Base-by-base conservation (phyloP, 108 stramenopile genomes). In the Cyclotella cryptica region DNA sequence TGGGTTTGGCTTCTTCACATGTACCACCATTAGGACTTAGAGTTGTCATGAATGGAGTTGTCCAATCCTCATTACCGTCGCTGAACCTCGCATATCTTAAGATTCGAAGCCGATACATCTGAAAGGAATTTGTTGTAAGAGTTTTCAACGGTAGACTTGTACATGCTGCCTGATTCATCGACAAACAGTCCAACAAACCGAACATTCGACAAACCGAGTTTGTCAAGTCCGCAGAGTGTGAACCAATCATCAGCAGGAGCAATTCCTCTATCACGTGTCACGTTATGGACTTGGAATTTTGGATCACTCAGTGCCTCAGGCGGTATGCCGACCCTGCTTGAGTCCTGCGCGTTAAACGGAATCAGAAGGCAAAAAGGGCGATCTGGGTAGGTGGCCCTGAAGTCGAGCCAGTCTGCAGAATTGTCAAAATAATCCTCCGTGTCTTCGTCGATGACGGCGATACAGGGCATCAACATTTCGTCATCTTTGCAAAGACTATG, bases 121-220 rank as follows among this genome's bases (percentile, higher is more conserved):
- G 6, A 21, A 8, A 42, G 4, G 66, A 76, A 46, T 29, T 68
- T n/a, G 42, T 76, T 45, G 43, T 63, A 63, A 6, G 75, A 76
- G 22, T 27, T 42, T 35, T 57, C 22, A 1, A 76, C 75, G 40
- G 42, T 30, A 21, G 5, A 19, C 53, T 21, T 39, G 6, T 29
- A 13, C 75, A 76, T 76, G 47, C 75, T 76, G 15, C 75, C 66
- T 26, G 75, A 76, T 27, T 49, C 53, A 24, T 76, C 75, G 19
- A 76, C 75, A 55, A 76, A 76, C 2, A 76, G 66, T 13, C 75
- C 75, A n/a, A 76, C 60, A 29, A 53, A 76, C 1, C 53, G 29
- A 15, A 67, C 67, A 19, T 54, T 57, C 19, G 54, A 55, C 18
- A n/a, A n/a, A n/a, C 64, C 46, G 19, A 65, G 14, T 2, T 57